Conservation (phyloP, 2,329 filamentous ascomycete genomes). For the Pestalotiopsis sp. region DNA sequence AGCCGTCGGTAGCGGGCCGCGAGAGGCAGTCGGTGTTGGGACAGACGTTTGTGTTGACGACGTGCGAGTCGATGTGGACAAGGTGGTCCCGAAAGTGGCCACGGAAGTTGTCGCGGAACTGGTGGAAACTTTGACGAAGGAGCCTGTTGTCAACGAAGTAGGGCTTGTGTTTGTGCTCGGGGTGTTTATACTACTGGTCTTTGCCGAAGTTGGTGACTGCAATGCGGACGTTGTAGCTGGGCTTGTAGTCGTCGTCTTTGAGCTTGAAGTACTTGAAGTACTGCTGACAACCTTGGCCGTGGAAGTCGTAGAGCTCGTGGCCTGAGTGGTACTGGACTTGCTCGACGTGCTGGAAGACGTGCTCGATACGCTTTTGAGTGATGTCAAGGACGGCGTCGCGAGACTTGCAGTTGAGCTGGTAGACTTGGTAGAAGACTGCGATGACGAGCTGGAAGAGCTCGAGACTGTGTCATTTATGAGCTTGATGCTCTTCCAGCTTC, state of each 20-base stretch:
- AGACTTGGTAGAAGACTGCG: not conserved
- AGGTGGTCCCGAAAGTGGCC: not conserved
- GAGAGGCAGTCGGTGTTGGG: not conserved
- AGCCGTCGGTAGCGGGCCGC: not conserved
- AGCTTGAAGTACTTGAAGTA: not conserved
- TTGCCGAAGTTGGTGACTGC: not conserved
- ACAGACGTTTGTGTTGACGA: not conserved
- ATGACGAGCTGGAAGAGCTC: not conserved
- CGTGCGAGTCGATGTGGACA: not conserved
- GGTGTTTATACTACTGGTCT: not conserved
- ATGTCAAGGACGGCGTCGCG: not conserved
- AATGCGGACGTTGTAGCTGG: not conserved
- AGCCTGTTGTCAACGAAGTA: not conserved
- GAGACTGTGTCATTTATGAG: slow-evolving; percentile 2
- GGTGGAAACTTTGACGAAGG: not conserved
- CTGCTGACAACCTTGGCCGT: not conserved
- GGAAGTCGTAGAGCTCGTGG: not conserved
- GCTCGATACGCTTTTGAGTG: not conserved
- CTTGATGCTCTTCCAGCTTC: slow-evolving; percentile 11
- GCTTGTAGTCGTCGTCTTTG: not conserved
- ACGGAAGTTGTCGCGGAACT: not conserved
- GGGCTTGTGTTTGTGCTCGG: not conserved
- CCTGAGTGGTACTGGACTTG: not conserved
- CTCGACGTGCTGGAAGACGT: not conserved
- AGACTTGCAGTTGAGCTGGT: not conserved